phyloP scores from a whole-genome alignment of 352 stramenopile species.

The Globisporangium okanoganense region DNA sequence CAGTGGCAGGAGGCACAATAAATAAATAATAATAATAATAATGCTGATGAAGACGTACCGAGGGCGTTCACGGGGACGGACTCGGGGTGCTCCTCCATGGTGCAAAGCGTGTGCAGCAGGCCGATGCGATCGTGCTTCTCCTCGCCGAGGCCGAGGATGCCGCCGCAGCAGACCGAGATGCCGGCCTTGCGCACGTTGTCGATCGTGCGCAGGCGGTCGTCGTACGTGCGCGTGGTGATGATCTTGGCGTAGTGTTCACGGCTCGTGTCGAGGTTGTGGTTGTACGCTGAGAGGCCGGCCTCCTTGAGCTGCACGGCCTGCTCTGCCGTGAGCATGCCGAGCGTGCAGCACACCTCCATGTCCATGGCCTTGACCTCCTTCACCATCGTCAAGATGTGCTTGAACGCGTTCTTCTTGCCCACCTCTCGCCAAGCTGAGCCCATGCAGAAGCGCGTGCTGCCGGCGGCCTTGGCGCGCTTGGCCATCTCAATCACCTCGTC shows the following conservation, averaged over 20 bases:
- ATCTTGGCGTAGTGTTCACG: slow-evolving; percentile 97
- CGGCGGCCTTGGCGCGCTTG: slow-evolving; percentile 92
- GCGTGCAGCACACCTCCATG: slow-evolving; percentile 95
- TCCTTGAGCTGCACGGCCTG: slow-evolving; percentile 96
- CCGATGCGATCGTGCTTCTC: slow-evolving; percentile 93
- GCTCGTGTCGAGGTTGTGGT: slow-evolving; percentile 98
- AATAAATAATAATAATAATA: background rate
- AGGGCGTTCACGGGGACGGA: slow-evolving; percentile 97
- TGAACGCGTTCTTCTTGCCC: slow-evolving; percentile 98
- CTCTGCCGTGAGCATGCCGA: slow-evolving; percentile 96
- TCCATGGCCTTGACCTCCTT: slow-evolving; percentile 89
- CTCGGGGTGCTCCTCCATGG: slow-evolving; percentile 95
- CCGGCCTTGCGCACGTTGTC: slow-evolving; percentile 96
- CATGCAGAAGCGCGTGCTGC: slow-evolving; percentile 98
- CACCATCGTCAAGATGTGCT: slow-evolving; percentile 97
- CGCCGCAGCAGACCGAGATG: slow-evolving; percentile 96
- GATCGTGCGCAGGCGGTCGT: slow-evolving; percentile 96
- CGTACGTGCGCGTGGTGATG: slow-evolving; percentile 95
- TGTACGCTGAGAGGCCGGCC: slow-evolving; percentile 97
- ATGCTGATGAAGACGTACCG: background rate
- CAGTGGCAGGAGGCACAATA: background rate
- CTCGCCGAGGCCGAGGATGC: slow-evolving; percentile 96
- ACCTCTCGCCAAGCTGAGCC: slow-evolving; percentile 96
- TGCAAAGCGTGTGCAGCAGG: slow-evolving; percentile 94
- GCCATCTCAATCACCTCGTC: slow-evolving; percentile 96